Evolutionary conservation across 1,139 yeast species (phyloP), one percentile per base, ranked within the genome.

Genomic region (Geotrichum histeridarum): DNA sequence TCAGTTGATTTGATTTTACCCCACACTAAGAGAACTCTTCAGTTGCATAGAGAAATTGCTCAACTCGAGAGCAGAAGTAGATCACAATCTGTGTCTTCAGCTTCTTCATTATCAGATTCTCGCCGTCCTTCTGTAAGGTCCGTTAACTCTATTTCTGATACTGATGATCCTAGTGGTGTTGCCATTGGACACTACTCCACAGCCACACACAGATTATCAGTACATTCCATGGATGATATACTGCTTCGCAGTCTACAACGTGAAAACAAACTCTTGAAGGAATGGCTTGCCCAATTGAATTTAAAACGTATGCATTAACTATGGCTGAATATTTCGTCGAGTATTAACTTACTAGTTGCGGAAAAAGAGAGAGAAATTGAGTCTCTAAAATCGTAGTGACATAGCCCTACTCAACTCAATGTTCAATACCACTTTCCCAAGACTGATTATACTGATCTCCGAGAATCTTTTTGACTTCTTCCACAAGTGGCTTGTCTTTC

Each of bases 361-460:
- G 71, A 68, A 45, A 62, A 60, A 46, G 71, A 68, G 38, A 57
- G 55, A 35, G 69, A 68, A 57, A 60, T 68, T n/a, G 70, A 66
- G 22, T 30, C 18, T 33, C n/a, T 11, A 27, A 30, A 32, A 14
- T n/a, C 27, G n/a, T 38, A 54, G 12, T 30, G 27, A 22, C 27
- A 3, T 22, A 22, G 27, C 27, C 27, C 45, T 14, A 15, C 12
- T 31, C 22, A 36, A 27, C 22, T 30, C 45, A 22, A 27, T 55
- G 79, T 2, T 69, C 69, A 33, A 81, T 78, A 1, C 94, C 95
- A 63, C 91, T 83, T 5, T 68, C 68, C 96, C 96, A 88, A 2
- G 81, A 77, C 64, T 82, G 87, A 64, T 86, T 79, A 56, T 78
- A 68, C 61, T 82, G 86, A 2, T 69, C 67, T 4, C 80, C 79